These are phyloP conservation scores for Jackrogersella multiformis DNA, from an alignment of 495 filamentous ascomycete genomes.

Conservation along the genomic window DNA sequence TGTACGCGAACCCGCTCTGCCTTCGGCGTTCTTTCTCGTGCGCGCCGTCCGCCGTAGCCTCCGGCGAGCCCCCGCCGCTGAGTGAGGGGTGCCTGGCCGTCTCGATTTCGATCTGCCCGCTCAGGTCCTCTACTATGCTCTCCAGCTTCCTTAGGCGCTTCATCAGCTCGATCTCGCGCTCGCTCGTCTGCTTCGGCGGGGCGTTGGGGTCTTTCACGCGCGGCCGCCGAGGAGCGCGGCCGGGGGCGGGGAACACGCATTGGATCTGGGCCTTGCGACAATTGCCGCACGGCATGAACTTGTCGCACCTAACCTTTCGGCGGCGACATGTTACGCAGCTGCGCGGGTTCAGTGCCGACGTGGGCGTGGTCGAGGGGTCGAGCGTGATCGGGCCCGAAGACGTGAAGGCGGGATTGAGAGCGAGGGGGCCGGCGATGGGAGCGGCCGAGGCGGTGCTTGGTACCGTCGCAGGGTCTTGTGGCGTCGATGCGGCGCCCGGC, in stretches of 20 bases:
- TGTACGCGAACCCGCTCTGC: slow-evolving; percentile 34
- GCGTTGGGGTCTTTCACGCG: slow-evolving; percentile 67
- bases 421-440: slow-evolving; percentile 2
- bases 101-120: slow-evolving; percentile 63
- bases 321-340: slow-evolving; percentile 87
- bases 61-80: slow-evolving; percentile 53
- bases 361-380: slow-evolving; percentile 52
- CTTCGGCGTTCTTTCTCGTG: slow-evolving; percentile 44
- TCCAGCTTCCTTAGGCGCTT: slow-evolving; percentile 81
- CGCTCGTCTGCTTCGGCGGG: slow-evolving; percentile 61
- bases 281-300: slow-evolving; percentile 82
- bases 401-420: slow-evolving; percentile 17
- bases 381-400: slow-evolving; percentile 52
- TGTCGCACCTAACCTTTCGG: slow-evolving; percentile 90
- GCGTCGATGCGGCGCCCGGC: slow-evolving; percentile 26
- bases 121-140: slow-evolving; percentile 76
- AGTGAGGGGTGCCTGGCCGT: slow-evolving; percentile 50
- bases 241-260: slow-evolving; percentile 85
- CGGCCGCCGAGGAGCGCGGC: slow-evolving; percentile 77
- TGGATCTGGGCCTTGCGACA: slow-evolving; percentile 80
- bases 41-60: slow-evolving; percentile 37
- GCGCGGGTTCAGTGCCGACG: slow-evolving; percentile 65
- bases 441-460: slow-evolving; percentile 9
- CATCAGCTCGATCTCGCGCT: slow-evolving; percentile 78
- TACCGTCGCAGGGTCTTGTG: slow-evolving; percentile 27